Conservation (phyloP, 202 grass and related monocot species). For the Zoysia matrella region DNA sequence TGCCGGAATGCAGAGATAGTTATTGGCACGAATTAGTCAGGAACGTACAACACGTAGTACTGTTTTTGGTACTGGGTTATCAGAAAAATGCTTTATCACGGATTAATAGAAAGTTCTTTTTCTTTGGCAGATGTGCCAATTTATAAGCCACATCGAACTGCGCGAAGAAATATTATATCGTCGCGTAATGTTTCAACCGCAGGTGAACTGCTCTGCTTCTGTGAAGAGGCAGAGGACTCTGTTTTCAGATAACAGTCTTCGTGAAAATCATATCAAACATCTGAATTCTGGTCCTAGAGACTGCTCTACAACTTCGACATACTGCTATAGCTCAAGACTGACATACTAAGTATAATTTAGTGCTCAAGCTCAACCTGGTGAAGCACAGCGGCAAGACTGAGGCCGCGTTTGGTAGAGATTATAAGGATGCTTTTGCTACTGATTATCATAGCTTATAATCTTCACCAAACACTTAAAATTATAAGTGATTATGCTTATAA, state of each 20-base stretch:
- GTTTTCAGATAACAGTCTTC: no score
- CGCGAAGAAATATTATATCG: no score
- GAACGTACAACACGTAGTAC: background rate
- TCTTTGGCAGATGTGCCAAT: background rate
- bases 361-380: conserved; percentile 55
- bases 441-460: no score
- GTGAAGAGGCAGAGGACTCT: background rate
- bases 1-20: background rate
- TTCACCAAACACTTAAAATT: no score
- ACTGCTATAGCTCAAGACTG: background rate
- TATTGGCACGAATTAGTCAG: background rate
- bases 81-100: background rate
- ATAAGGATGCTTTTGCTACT: no score
- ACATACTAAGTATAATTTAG: conserved; percentile 1
- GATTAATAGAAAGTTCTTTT: background rate
- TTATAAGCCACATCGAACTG: no score
- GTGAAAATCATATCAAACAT: background rate
- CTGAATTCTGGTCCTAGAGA: background rate
- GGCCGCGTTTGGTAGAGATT: no score
- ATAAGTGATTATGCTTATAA: no score
- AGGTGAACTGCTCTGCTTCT: background rate
- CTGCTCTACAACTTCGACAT: background rate
- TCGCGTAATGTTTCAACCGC: background rate
- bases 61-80: background rate
- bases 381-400: no score